Base-by-base conservation (phyloP, 2,329 filamentous ascomycete genomes). In the Fusarium tjaetaba region DNA sequence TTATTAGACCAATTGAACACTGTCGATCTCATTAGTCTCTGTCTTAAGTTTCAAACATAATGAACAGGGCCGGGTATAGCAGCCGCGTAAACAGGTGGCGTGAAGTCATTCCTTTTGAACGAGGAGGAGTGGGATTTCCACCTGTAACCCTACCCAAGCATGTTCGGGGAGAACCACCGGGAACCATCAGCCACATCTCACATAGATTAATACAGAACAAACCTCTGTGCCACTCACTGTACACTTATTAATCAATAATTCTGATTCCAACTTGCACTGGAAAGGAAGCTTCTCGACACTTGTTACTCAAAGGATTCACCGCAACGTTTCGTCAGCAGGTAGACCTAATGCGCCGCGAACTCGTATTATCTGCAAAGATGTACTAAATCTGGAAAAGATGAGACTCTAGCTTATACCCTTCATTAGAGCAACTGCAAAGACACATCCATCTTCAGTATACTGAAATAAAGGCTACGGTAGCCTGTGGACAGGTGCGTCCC, bases 121-220 rank as follows among this genome's bases (percentile, higher is more conserved):
- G 60, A 72, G 51, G 57, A 28, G 51, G 51, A 63, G 55, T 16
- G 24, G 42, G 52, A 76, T 61, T 65, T 60, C 32, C 36, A 72
- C 59, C 62, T 70, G 68, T 69, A 58, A 68, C 58, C 45, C 52
- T 67, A 57, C 34, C 51, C 58, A 24, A 53, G 51, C 55, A 64
- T 57, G 36, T 69, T 51, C 30, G 24, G 34, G 60, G 46, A 30
- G 16, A 26, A 22, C 45, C 46, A 58, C 64, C 26, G 20, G 30
- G 28, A 65, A 32, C 61, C 66, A 62, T 62, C 59, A 64, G 63
- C 68, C 65, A 66, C 67, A 69, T 63, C 55, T 38, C 73, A 68
- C 15, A 55, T 76, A 68, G 42, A 76, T 76, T 73, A 53, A 41
- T 38, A 30, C 56, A 38, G 45, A 62, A 8, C 16, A 48, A 61